Evolutionary conservation across 2,329 filamentous ascomycete species (phyloP), one percentile per base, ranked within the genome.

Genomic region (Metarhizium rileyi): DNA sequence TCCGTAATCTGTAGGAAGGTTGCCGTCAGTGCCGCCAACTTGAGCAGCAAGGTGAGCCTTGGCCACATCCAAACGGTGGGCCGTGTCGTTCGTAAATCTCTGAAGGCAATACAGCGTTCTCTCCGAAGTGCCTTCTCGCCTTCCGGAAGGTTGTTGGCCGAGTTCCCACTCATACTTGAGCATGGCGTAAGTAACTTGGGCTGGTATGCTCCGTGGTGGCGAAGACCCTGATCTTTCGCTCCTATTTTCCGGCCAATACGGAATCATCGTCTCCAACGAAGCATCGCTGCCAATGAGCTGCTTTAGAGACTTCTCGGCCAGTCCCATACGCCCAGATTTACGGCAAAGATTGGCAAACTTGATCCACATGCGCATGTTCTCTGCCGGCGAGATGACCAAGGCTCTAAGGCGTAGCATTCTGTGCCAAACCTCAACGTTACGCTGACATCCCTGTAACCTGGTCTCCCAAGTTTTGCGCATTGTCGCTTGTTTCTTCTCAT

Each of bases 321-420:
- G 78, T 9, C 93, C 91, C 76, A 91, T 90, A 27, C 93, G 86
- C 51, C 89, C 87, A 42, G 91, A 95, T 68, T 98, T 99, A 60
- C 94, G 87, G 68, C 94, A 99, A 5, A 98, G 80, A 60, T 97
- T 98, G 60, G 93, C 88, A 65, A 96, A 98, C 65, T 98, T 99
- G 73, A 98, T 97, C 83, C 90, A 96, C 90, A 98, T 98, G 61
- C 95, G 87, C 75, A 95, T 89, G 61, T 96, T 96, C 65, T 99
- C 90, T 30, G 81, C 81, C 0, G 94, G 91, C 1, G 84, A 84
- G 53, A 97, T 91, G 52, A 99, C 93, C 47, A 99, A 76, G 20
- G 90, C 87, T 52, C 93, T 83, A 28, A 98, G 83, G 63, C 95
- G 93, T 49, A 99, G 81, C 89, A 97, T 97, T 52, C 93, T 83